Base-by-base conservation (phyloP, 805 yeast species). In the Candida taoyuanica region DNA sequence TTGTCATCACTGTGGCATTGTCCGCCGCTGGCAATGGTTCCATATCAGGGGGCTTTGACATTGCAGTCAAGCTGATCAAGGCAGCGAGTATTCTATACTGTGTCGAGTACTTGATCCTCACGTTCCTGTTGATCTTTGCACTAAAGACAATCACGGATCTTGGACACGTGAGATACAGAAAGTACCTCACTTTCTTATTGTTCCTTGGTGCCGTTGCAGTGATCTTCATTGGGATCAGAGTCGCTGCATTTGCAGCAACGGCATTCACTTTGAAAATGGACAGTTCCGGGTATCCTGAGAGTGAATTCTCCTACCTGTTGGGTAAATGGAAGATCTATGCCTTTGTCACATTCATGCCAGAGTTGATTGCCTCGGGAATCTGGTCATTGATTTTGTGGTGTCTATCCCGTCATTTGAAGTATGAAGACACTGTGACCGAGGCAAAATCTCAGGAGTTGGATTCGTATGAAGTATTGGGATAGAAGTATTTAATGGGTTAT, bases 291-390 rank as follows among this genome's bases (percentile, higher is more conserved):
- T 25, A 21, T 21, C 29, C 7, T 13, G 17, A 16, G 4, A 30
- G 33, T 26, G 32, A 34, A 19, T 39, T 30, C 17, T 17, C 32
- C 8, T 39, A 18, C 17, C 17, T 34, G 4, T 18, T 28, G 7
- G 42, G 42, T n/a, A 20, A 34, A 9, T 39, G 38, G 38, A 29
- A 20, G 12, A 6, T 30, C 13, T 39, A 30, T 13, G 34, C 34
- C 5, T 36, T 30, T 14, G 19, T 36, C 4, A 19, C 31, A 5
- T 36, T 36, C 17, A 29, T 36, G 34, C 34, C 39, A 6, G 34
- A 30, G 13, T 15, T 17, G 11, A 24, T 29, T 19, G 32, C 38
- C 17, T 9, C 19, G n/a, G 33, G 18, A 18, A 9, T 30, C 14
- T 29, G 28, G 33, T 18, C 28, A 13, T 21, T 35, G n/a, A 23